Base-by-base conservation (phyloP, 2,329 filamentous ascomycete genomes). In the Stemphylium vesicarium region DNA sequence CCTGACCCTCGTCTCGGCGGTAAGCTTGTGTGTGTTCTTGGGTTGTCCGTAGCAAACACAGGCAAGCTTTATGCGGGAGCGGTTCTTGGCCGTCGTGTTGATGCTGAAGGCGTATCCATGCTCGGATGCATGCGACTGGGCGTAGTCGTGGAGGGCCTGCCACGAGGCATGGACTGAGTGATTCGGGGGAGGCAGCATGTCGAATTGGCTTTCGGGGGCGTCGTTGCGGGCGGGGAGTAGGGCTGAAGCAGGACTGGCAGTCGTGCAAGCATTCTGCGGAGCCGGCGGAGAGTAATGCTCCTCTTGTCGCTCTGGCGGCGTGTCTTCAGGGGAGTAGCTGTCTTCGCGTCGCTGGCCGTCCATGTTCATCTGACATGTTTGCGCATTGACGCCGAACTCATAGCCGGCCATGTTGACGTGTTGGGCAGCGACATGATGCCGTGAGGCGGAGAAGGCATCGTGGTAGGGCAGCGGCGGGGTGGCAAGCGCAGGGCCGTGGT, bases 1-100 rank as follows among this genome's bases (percentile, higher is more conserved):
- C 33, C 72, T 52, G 20, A 74, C 60, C 18, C 72, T 58, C 26
- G 70, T 73, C 53, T 73, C 72, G n/a, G 67, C 59, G 2, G 72
- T 74, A 20, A 75, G 64, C 38, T 74, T 72, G 46, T 73, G 72
- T 2, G 71, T 75, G 38, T 75, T 75, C 60, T 74, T 75, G 3
- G 71, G 69, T 31, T 60, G 57, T 16, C 72, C 72, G 42, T 72
- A 74, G 64, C 72, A 74, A 18, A 74, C 71, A 47, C 72, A 75
- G 31, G 70, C 70, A 12, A 75, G 64, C 55, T 74, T 75, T 53
- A 74, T 71, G 37, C 71, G 68, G 8, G 68, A 70, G 10, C 70
- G 67, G 51, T 72, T 74, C 56, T 71, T 72, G 4, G 69, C 69
- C n/a, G 71, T 73, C 4, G 70, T 74, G 53, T 74, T 75, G 58